Conservation (phyloP, 176 grass and related monocot species). For the Luzula sylvatica region DNA sequence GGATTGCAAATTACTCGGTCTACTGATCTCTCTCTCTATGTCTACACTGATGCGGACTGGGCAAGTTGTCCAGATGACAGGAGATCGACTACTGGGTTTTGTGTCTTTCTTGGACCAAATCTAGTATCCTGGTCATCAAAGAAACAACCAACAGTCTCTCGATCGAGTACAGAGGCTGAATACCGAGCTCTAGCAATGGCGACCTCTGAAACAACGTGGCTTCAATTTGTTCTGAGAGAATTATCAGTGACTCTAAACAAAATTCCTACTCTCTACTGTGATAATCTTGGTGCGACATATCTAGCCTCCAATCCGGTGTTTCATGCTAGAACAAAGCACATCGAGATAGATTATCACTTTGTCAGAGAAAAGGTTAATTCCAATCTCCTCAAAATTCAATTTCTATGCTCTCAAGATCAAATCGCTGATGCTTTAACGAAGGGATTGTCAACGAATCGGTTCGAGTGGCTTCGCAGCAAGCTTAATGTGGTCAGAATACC, state of each 20-base stretch:
- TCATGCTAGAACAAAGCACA: constrained; percentile 1
- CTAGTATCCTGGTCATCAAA: background rate
- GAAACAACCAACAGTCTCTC: background rate
- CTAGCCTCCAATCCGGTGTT: background rate
- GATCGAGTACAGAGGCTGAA: background rate
- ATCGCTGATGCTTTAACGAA: background rate
- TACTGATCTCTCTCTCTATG: background rate
- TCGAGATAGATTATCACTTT: background rate
- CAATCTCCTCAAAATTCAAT: background rate
- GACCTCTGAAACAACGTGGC: background rate
- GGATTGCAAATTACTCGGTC: background rate
- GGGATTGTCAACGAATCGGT: background rate
- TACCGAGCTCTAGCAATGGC: background rate
- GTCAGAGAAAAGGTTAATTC: background rate
- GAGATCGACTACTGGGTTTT: background rate
- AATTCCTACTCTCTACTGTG: background rate
- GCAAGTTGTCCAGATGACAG: background rate
- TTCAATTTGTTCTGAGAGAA: background rate
- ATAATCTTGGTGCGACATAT: background rate
- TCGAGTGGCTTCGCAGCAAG: background rate
- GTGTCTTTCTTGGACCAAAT: background rate
- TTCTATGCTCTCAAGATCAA: background rate
- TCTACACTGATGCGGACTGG: constrained; percentile 2
- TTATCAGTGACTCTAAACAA: background rate
- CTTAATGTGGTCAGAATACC: background rate